These are phyloP conservation scores for Picea engelmannii DNA, from an alignment of 83 land plant species.

Conservation along the genomic window DNA sequence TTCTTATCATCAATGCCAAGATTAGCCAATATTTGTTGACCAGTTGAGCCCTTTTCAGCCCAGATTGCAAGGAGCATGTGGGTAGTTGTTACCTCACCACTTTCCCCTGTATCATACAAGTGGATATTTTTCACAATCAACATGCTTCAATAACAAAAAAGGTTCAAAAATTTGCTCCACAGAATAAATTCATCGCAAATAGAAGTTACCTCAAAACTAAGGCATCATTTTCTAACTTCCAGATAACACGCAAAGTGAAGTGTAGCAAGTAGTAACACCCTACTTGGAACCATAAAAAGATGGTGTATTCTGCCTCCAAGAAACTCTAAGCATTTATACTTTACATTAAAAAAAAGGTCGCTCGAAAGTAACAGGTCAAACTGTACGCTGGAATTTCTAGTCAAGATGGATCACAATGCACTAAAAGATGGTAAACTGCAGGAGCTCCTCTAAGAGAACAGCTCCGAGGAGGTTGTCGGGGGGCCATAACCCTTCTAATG, in stretches of 20 bases:
- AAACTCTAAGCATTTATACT: not conserved
- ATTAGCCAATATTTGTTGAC: slow-evolving; percentile 71
- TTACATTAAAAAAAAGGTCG: not conserved
- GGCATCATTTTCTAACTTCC: not conserved
- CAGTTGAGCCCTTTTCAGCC: slow-evolving; percentile 80
- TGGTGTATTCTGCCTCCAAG: not conserved
- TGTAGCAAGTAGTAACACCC: too few species aligned
- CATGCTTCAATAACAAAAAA: not conserved
- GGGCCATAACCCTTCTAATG: not conserved
- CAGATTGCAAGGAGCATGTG: slow-evolving; percentile 82
- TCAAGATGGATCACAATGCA: not conserved
- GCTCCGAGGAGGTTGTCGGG: too few species aligned
- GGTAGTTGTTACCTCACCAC: slow-evolving; percentile 69
- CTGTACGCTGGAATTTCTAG: not conserved
- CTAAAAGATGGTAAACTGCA: not conserved
- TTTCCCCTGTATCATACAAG: slow-evolving; percentile 37
- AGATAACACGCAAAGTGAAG: not conserved
- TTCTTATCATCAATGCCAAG: slow-evolving; percentile 85
- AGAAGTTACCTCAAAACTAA: not conserved
- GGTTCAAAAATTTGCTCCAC: not conserved
- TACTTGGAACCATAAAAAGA: not conserved
- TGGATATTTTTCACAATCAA: not conserved
- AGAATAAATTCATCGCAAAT: not conserved
- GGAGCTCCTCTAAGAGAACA: not conserved
- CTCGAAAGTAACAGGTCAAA: not conserved